Percentiles rank a stretch among this genome's conserved stretches.
These are phyloP conservation scores for Penicillium salamii DNA, from an alignment of 495 filamentous ascomycete species.

Conservation along the genomic window DNA sequence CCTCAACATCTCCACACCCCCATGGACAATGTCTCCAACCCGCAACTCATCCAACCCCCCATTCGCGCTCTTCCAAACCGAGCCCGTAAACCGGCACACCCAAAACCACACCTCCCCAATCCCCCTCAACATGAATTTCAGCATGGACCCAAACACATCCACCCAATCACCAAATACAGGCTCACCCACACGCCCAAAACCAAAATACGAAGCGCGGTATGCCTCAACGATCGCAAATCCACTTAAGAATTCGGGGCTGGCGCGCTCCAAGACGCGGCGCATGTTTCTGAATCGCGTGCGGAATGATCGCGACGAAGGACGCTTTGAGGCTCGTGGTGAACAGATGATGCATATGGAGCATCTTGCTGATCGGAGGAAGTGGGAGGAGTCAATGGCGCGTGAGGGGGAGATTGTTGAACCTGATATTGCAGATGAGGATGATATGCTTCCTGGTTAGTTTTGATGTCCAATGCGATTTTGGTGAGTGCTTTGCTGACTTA, in stretches of 20 bases:
- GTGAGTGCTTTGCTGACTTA: background rate
- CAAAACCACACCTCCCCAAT: conserved; percentile 8
- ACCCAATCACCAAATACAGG: conserved; percentile 12
- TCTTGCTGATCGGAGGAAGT: conserved; percentile 47
- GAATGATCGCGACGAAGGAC: conserved; percentile 66
- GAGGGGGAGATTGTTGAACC: conserved; percentile 28
- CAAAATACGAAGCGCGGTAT: conserved; percentile 31
- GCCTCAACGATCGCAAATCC: conserved; percentile 27
- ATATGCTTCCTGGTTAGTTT: conserved; percentile 27
- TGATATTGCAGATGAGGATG: conserved; percentile 39
- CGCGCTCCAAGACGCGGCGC: conserved; percentile 34
- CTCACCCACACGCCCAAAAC: conserved; percentile 13
- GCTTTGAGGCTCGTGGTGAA: conserved; percentile 67
- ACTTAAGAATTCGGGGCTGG: conserved; percentile 19
- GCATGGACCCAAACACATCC: conserved; percentile 6
- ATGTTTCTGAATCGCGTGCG: conserved; percentile 81
- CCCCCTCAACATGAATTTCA: conserved; percentile 1
- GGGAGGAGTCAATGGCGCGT: conserved; percentile 46
- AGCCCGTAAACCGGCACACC: conserved; percentile 1
- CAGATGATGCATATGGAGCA: conserved; percentile 58
- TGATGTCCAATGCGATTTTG: background rate
- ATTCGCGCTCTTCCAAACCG: conserved; percentile 18
- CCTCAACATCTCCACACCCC: conserved; percentile 41
- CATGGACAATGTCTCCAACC: conserved; percentile 26
- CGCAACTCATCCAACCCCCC: conserved; percentile 6